A percentile compares a stretch with the other conserved stretches of the same genome.
These are phyloP conservation scores for Pichiaceae sp. DNA, from an alignment of 1,139 yeast species.

Conservation along the genomic window DNA sequence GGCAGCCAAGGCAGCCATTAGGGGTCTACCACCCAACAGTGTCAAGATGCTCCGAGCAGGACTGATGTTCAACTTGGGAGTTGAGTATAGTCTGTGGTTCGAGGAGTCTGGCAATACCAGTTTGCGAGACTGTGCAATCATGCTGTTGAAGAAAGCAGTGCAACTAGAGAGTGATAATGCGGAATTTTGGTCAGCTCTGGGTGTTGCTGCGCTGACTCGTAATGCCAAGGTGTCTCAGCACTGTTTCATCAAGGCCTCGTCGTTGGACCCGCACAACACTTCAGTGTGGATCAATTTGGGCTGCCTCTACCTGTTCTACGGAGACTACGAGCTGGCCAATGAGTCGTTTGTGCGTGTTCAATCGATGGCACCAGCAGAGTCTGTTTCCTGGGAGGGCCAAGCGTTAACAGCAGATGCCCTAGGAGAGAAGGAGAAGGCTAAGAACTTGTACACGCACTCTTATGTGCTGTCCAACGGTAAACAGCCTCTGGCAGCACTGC, in stretches of 20 bases:
- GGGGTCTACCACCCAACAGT: conserved; percentile 25
- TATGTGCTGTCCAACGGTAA: conserved; percentile 68
- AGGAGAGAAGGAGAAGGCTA: conserved; percentile 48
- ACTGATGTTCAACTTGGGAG: conserved; percentile 62
- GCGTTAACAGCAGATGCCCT: conserved; percentile 57
- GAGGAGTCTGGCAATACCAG: conserved; percentile 20
- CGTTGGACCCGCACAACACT: conserved; percentile 61
- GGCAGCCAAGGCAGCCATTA: conserved; percentile 6
- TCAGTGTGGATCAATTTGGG: conserved; percentile 80
- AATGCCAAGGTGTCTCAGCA: conserved; percentile 81
- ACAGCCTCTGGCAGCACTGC: conserved; percentile 60
- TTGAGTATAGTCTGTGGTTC: conserved; percentile 48
- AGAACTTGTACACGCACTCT: conserved; percentile 65
- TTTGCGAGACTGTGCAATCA: conserved; percentile 42
- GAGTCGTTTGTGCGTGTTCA: conserved; percentile 71
- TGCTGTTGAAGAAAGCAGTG: conserved; percentile 56
- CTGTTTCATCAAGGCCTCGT: conserved; percentile 76
- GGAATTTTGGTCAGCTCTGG: conserved; percentile 77
- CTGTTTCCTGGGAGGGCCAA: conserved; percentile 82
- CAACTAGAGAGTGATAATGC: conserved; percentile 62
- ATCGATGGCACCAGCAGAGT: conserved; percentile 69
- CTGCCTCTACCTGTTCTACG: conserved; percentile 57
- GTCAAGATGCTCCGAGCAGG: conserved; percentile 51
- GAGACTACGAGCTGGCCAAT: conserved; percentile 65
- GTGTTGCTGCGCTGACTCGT: conserved; percentile 42